Evolutionary conservation across 139 green algal species (phyloP).

Genomic region (Chlamydomonas sp.): DNA sequence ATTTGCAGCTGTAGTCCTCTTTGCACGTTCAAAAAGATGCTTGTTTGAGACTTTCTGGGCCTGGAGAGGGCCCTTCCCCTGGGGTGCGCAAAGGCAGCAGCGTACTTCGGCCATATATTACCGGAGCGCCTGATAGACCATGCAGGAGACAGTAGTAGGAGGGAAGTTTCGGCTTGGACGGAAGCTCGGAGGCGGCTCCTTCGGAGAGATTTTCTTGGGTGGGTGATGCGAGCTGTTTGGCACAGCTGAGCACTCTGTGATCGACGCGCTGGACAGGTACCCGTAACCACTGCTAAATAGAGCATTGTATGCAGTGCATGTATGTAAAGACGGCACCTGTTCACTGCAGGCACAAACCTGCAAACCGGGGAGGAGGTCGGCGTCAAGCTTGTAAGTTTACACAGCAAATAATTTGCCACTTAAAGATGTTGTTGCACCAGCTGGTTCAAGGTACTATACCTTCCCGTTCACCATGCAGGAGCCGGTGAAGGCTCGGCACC

Average conservation of each 20-base stretch:
- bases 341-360: conserved; percentile 88
- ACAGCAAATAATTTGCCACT: neutral
- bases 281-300: too few relatives aligned
- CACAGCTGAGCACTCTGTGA: too few relatives aligned
- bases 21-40: too few relatives aligned
- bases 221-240: neutral
- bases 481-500: conserved; percentile 87
- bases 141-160: conserved; percentile 53
- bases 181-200: conserved; percentile 84
- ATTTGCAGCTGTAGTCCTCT: too few relatives aligned
- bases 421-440: neutral
- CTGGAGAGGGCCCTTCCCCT: too few relatives aligned
- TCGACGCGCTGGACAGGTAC: too few relatives aligned
- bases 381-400: conserved; percentile 93
- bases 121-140: neutral
- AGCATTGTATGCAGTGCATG: too few relatives aligned
- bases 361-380: conserved; percentile 97
- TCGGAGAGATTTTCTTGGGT: conserved; percentile 94
- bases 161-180: conserved; percentile 83
- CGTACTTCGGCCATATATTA: too few relatives aligned
- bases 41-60: too few relatives aligned
- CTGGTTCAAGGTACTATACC: neutral
- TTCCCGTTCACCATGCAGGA: conserved; percentile 70
- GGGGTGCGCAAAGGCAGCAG: too few relatives aligned
- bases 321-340: neutral